Evolutionary conservation across 495 filamentous ascomycete species (phyloP), one percentile per base, ranked within the genome.

Genomic region (Lasiosphaeris hirsuta): DNA sequence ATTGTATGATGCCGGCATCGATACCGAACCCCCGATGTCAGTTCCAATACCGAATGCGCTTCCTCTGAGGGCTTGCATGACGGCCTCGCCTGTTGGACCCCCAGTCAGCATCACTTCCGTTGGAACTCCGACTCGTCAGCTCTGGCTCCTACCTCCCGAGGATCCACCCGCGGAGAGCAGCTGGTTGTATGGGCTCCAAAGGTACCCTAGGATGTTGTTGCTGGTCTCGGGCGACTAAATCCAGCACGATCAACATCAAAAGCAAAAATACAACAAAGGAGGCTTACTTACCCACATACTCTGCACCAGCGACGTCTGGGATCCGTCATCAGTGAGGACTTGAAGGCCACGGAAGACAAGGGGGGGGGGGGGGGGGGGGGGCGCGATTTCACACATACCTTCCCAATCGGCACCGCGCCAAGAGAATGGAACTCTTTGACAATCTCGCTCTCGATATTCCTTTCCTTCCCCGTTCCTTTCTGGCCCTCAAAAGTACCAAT

Each of bases 1-100:
- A 57, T 83, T 79, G 51, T 83, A 77, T 17, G 80, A 81, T 0
- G 88, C 86, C 0, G 88, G 89, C 35, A 76, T 76, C 0, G 86
- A 75, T 57, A 90, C 86, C 4, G 83, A 87, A 4, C 86, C 86
- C 15, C 81, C 87, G 43, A 90, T 80, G 62, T 90, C 87, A 1
- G 83, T 85, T 0, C 86, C 87, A 41, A 90, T 83, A 0, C 87
- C 87, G 0, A 89, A 68, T 33, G 78, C 71, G 36, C 80, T 84
- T 1, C 85, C 86, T 1, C 79, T 66, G 1, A 83, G 68, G 0
- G 75, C 83, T 37, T 88, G 58, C n/a, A 90, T 71, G 0, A 86
- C 82, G 0, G 77, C 81, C 64, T 90, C 87, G 45, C 87, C 87
- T 11, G 17, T 49, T 42, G 14, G 10, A 35, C 35, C 33, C 33